Base-by-base conservation (phyloP, 1,284 basidiomycete species). In the Waitea zeae region DNA sequence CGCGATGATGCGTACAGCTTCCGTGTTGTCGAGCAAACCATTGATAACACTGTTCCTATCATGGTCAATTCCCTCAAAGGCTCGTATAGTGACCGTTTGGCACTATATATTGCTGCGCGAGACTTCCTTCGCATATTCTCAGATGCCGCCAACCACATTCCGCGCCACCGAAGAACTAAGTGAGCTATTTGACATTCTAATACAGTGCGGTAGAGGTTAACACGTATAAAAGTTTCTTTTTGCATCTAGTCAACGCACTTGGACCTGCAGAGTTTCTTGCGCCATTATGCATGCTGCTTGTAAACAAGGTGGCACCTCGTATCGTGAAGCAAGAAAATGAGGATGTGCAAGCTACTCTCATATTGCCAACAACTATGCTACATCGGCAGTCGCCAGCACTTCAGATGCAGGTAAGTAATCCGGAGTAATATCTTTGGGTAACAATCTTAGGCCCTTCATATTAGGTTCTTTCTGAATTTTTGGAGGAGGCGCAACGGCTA, bases 1-100 rank as follows among this genome's bases (percentile, higher is more conserved):
- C 70, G 92, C 31, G 95, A 99, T 49, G 95, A 99, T 50, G 73
- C 82, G 0, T 93, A 92, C 57, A 93, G 84, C 49, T 92, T 96
- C 60, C 73, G 77, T 19, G 90, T 98, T 3, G 86, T 98, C 9
- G 89, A 96, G 51, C 30, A 88, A 82, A 96, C 92, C 1, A 74
- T 97, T 37, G 80, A 89, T 42, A 82, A 72, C 48, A 92, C 97
- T 38, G 81, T 97, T 1, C 93, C 95, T 0, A 84, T 95, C 24
- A 84, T 97, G 72, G 77, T 80, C 12, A 62, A 73, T 5, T 82
- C 84, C 0, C 59, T 84, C 48, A 74, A 70, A 51, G 49, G 61
- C 38, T 61, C 64, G 33, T 61, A 78, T 41, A 44, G 57, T 4
- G 53, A 56, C 15, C 58, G 62, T 11, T 53, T 82, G 35, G 67